Base-by-base conservation (phyloP, 192 early-diverging fungal genomes). In the Coemansia aciculifera region DNA sequence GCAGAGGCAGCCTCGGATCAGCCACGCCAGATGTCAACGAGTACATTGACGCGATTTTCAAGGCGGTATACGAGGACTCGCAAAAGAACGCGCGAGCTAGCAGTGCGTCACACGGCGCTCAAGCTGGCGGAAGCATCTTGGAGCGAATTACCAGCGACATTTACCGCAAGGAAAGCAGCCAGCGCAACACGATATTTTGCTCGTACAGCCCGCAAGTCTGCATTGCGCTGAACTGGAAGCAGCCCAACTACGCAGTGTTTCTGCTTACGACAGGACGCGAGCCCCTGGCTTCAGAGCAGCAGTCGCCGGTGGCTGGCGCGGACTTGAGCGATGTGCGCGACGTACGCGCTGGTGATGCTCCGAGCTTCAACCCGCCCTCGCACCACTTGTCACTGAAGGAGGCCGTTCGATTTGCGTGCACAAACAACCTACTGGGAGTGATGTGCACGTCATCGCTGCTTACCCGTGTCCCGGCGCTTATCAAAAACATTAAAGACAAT, bases 141-240 rank as follows among this genome's bases (percentile, higher is more conserved):
- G 74, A 73, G 19, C 64, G 67, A 15, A 46, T 49, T 11, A 39
- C 75, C 3, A 57, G 31, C 37, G 66, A 64, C 40, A 32, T 65
- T 63, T 37, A 64, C 59, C 69, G 57, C 38, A 64, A 66, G 38
- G 67, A 59, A 7, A 60, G 40, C 42, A 29, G 56, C 36, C 85
- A 87, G 57, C 85, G 87, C 39, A 83, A 79, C 39, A 83, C 91
- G 19, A 91, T 99, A 71, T 96, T 98, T 74, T 91, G 90, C 24
- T 95, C 94, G 3, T 94, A 94, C 78, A 97, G 95, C 73, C 92
- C 95, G 15, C 82, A 87, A 19, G 88, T 97, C 1, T 99, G 98
- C 83, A 93, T 91, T 13, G 90, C 94, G 17, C 67, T 98, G 39
- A 99, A 96, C 85, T 98, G 98, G 98, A 99, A 99, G 78, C 98